Evolutionary conservation across 192 early-diverging fungal genomes (phyloP).

Genomic region (Podochytrium sp.): DNA sequence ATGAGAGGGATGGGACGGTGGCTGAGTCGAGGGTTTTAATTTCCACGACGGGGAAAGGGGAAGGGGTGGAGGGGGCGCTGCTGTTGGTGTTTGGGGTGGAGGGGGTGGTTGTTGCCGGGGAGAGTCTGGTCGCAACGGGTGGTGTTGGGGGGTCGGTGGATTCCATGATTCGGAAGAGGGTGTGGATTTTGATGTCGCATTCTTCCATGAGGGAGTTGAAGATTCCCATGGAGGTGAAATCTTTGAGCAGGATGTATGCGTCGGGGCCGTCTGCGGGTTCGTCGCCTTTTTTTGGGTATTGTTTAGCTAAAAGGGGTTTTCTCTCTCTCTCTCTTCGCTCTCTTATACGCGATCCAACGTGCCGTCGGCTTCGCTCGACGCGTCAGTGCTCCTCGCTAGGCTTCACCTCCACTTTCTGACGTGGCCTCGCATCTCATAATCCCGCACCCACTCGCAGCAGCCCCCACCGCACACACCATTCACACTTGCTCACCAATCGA

Average conservation of each 20-base stretch:
- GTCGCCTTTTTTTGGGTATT: conserved; percentile 37
- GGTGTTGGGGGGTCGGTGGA: neutral
- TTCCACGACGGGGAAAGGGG: neutral
- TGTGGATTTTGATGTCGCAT: conserved; percentile 38
- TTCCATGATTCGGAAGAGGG: conserved; percentile 32
- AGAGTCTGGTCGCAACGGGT: neutral
- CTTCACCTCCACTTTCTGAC: too few relatives aligned
- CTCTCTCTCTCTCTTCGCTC: too few relatives aligned
- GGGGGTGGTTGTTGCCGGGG: neutral
- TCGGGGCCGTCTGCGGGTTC: conserved; percentile 59
- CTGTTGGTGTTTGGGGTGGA: neutral
- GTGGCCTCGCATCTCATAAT: too few relatives aligned
- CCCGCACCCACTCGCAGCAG: too few relatives aligned
- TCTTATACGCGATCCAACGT: too few relatives aligned
- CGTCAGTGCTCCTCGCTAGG: too few relatives aligned
- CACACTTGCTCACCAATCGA: conserved; percentile 37
- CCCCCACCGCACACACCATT: too few relatives aligned
- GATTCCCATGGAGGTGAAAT: conserved; percentile 43
- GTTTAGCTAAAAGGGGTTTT: neutral
- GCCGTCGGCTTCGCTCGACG: too few relatives aligned
- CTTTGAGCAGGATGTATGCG: conserved; percentile 51
- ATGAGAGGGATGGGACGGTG: neutral
- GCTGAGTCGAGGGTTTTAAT: neutral
- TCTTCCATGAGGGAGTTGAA: conserved; percentile 50
- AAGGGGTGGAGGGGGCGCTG: neutral